Evolutionary conservation across 805 yeast genomes (phyloP).

Genomic region (Metschnikowia rubicola): DNA sequence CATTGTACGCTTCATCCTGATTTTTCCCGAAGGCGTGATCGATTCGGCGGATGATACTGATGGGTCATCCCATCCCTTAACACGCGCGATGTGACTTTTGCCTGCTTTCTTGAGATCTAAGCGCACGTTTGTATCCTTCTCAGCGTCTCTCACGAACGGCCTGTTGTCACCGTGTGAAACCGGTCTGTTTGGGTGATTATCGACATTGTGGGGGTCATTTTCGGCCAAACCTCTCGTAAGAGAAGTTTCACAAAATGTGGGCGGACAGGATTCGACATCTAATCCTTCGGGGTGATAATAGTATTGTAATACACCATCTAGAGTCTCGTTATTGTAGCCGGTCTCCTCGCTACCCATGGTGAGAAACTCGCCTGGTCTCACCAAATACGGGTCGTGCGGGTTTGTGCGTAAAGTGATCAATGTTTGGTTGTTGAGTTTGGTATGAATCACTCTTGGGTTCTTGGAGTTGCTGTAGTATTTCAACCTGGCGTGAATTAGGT

Average conservation of each 20-base stretch:
- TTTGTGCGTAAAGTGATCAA: conserved; percentile 38
- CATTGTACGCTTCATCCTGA: background rate
- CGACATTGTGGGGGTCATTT: too few relatives aligned
- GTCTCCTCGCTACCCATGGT: conserved; percentile 14
- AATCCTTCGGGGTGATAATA: conserved; percentile 9
- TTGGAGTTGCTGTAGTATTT: conserved; percentile 36
- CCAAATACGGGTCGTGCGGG: conserved; percentile 30
- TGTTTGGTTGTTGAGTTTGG: conserved; percentile 29
- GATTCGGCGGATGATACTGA: background rate
- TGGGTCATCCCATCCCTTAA: background rate
- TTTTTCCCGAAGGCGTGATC: background rate
- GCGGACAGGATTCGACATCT: conserved; percentile 10
- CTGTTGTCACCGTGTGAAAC: background rate
- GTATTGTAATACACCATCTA: conserved; percentile 11
- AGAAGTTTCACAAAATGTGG: background rate
- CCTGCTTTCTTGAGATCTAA: too few relatives aligned
- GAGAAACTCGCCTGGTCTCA: conserved; percentile 33
- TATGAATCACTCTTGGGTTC: conserved; percentile 37
- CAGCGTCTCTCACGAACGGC: background rate
- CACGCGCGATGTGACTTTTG: background rate
- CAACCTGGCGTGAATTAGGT: conserved; percentile 33
- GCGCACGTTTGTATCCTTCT: background rate
- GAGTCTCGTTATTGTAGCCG: conserved; percentile 9
- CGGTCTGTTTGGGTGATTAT: too few relatives aligned
- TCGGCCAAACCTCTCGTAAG: too few relatives aligned